Evolutionary conservation across 2,329 filamentous ascomycete genomes (phyloP).

Genomic region (Apiospora sp.): DNA sequence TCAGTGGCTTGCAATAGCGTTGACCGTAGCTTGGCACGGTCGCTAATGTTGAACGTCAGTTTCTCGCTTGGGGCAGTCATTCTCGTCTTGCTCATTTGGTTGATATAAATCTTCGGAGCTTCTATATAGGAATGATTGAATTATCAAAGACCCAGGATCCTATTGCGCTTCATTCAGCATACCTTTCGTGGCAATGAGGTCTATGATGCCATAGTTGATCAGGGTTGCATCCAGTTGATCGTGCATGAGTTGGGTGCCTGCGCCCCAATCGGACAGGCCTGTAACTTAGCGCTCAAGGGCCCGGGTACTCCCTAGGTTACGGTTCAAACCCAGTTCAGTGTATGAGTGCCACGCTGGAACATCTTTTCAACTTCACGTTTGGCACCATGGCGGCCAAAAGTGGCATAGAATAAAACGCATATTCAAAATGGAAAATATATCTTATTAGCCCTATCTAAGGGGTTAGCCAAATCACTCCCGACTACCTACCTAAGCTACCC

Average conservation of each 20-base stretch:
- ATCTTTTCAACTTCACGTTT: background rate
- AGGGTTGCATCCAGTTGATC: background rate
- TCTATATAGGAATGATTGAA: background rate
- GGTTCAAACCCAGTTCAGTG: background rate
- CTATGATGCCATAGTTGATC: slow-evolving; percentile 12
- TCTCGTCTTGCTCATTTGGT: background rate
- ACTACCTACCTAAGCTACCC: background rate
- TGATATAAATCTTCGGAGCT: background rate
- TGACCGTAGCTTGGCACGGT: slow-evolving; percentile 24
- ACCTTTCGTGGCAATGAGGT: background rate
- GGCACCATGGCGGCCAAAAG: background rate
- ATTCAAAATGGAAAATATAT: background rate
- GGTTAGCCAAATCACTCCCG: background rate
- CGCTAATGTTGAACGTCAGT: slow-evolving; percentile 19
- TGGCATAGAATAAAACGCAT: background rate
- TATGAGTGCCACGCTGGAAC: background rate
- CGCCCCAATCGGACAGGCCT: background rate
- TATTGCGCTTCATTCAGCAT: background rate
- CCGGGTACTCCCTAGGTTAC: too few species aligned
- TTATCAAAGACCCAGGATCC: fast-evolving
- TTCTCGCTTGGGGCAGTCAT: background rate
- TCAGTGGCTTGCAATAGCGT: slow-evolving; percentile 4
- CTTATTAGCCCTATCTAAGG: background rate
- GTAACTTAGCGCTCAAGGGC: background rate
- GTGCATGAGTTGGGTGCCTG: background rate